phyloP scores from a whole-genome alignment of 2,329 filamentous ascomycete genomes.

The Penicillium sp. region DNA sequence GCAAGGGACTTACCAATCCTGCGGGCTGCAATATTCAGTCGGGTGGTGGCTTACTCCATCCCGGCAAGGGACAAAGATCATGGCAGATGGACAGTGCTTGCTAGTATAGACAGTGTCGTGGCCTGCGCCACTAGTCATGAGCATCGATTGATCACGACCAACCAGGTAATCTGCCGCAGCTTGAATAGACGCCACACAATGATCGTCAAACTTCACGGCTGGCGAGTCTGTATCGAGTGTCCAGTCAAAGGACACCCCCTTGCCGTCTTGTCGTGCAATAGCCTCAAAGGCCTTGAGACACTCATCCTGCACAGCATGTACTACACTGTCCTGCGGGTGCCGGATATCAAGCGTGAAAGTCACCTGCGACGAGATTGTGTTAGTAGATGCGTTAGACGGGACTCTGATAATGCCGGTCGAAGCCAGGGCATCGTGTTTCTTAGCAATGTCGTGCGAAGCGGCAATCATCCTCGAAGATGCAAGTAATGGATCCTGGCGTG shows the following conservation, averaged over 20 bases:
- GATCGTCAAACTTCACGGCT: slow-evolving; percentile 58
- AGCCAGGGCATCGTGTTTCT: slow-evolving; percentile 55
- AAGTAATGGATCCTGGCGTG: slow-evolving; percentile 62
- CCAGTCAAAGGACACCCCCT: slow-evolving; percentile 52
- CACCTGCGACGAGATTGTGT: slow-evolving; percentile 63
- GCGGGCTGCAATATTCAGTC: slow-evolving; percentile 53
- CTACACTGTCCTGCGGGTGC: slow-evolving; percentile 51
- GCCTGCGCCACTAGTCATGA: slow-evolving; percentile 57
- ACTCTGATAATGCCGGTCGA: slow-evolving; percentile 63
- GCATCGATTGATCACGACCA: slow-evolving; percentile 45
- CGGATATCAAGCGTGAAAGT: slow-evolving; percentile 65
- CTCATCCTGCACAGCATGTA: slow-evolving; percentile 53
- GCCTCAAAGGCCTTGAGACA: slow-evolving; percentile 53
- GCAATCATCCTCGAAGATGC: slow-evolving; percentile 62
- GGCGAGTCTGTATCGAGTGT: slow-evolving; percentile 55
- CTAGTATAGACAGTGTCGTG: slow-evolving; percentile 59
- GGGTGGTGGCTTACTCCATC: slow-evolving; percentile 59
- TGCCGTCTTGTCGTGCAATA: slow-evolving; percentile 54
- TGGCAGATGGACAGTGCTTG: slow-evolving; percentile 53
- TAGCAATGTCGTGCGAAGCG: slow-evolving; percentile 59
- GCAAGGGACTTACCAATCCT: slow-evolving; percentile 33
- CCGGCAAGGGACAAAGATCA: slow-evolving; percentile 61
- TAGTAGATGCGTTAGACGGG: slow-evolving; percentile 58
- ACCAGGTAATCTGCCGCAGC: slow-evolving; percentile 54
- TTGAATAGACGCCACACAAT: slow-evolving; percentile 60